These are phyloP conservation scores for Cyathus striatus DNA, from an alignment of 768 basidiomycete species.

Conservation along the genomic window DNA sequence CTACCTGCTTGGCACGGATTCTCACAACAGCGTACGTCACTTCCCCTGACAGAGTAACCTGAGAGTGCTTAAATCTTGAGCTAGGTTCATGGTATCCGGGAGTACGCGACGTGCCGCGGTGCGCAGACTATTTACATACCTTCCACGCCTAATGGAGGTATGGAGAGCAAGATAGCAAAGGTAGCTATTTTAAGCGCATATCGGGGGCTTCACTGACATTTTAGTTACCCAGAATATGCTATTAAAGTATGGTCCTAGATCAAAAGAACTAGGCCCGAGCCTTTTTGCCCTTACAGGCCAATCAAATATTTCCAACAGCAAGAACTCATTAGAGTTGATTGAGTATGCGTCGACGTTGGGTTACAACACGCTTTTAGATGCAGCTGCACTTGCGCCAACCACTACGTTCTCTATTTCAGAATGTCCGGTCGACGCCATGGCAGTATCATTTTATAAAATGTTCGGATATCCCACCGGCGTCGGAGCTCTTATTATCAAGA, in stretches of 20 bases:
- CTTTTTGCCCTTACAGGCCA: conserved; percentile 76
- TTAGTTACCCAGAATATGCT: conserved; percentile 41
- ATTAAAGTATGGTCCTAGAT: conserved; percentile 41
- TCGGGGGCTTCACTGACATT: not conserved
- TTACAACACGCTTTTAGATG: conserved; percentile 75
- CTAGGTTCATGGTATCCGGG: conserved; percentile 67
- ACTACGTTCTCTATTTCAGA: conserved; percentile 61
- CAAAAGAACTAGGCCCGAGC: conserved; percentile 39
- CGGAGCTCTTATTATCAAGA: conserved; percentile 73
- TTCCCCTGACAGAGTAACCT: not conserved
- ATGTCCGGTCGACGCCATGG: conserved; percentile 75
- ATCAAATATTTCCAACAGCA: conserved; percentile 79
- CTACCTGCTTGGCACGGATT: conserved; percentile 70
- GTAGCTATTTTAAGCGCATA: conserved; percentile 28
- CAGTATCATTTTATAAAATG: conserved; percentile 86
- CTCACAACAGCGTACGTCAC: conserved; percentile 70
- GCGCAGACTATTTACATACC: conserved; percentile 61
- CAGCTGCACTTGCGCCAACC: conserved; percentile 75
- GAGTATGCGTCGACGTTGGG: conserved; percentile 62
- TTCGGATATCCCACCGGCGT: conserved; percentile 85
- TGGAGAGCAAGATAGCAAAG: conserved; percentile 53
- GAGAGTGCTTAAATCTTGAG: not conserved
- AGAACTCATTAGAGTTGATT: conserved; percentile 61
- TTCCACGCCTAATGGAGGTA: conserved; percentile 59
- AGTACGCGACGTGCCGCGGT: conserved; percentile 56